Evolutionary conservation across 164 flowering plant species (phyloP).

Genomic region (Tinospora cordifolia): DNA sequence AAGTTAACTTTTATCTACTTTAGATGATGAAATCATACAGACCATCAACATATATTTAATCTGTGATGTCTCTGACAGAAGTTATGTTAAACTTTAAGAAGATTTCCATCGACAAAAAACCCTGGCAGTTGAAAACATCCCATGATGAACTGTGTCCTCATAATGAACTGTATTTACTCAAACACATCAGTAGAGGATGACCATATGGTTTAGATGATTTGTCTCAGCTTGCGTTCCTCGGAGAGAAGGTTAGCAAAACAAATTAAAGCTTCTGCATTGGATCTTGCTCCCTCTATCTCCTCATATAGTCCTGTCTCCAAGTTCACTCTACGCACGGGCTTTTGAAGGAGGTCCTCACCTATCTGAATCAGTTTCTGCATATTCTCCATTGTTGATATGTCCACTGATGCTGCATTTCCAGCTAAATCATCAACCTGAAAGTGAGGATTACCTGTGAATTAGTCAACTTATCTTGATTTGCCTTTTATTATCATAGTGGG

Average conservation of each 20-base stretch:
- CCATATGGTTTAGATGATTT: neutral
- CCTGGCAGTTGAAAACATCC: too few relatives aligned
- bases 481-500: neutral
- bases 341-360: slow-evolving; percentile 15
- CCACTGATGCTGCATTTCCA: slow-evolving; percentile 16
- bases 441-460: neutral
- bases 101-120: neutral
- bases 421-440: slow-evolving; percentile 15
- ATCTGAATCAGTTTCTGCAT: slow-evolving; percentile 15
- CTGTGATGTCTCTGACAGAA: neutral
- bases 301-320: slow-evolving; percentile 18
- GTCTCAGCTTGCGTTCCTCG: slow-evolving; percentile 8
- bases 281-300: slow-evolving; percentile 8
- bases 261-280: slow-evolving; percentile 16
- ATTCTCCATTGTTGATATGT: slow-evolving; percentile 16
- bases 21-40: neutral
- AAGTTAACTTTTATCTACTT: neutral
- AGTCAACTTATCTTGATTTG: neutral
- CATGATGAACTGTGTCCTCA: too few relatives aligned
- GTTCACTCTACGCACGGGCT: slow-evolving; percentile 15
- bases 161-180: neutral
- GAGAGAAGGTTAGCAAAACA: slow-evolving; percentile 19
- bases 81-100: neutral
- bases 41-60: neutral
- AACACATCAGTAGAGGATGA: neutral